A percentile compares a stretch with the other conserved stretches of the same genome.
Conservation (phyloP, 1,284 basidiomycete species). For the Fomitiporia mediterranea region DNA sequence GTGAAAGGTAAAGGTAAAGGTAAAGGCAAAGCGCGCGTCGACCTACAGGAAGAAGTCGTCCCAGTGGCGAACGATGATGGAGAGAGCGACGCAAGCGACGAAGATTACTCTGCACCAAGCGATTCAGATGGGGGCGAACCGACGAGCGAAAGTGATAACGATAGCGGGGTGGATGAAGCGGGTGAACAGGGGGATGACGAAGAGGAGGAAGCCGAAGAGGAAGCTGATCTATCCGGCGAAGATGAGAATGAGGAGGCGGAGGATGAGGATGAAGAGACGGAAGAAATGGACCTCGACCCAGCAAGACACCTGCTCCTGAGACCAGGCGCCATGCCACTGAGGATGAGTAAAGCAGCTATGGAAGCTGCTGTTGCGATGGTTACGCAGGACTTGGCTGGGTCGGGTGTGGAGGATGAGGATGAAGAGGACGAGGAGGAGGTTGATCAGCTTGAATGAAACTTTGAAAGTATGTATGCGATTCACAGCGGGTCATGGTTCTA, state of each 20-base stretch:
- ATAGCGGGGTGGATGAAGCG: slow-evolving; percentile 14
- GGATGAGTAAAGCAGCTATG: slow-evolving; percentile 58
- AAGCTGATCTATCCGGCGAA: no score
- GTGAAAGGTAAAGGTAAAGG: slow-evolving; percentile 20
- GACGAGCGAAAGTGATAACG: slow-evolving; percentile 18
- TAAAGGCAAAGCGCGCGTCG: slow-evolving; percentile 16
- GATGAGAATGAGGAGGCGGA: slow-evolving; percentile 25
- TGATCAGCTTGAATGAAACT: no score
- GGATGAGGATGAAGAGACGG: slow-evolving; percentile 27
- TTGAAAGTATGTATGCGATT: neutral
- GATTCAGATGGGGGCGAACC: slow-evolving; percentile 24
- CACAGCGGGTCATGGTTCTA: no score
- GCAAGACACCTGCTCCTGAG: slow-evolving; percentile 58
- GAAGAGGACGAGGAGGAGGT: slow-evolving; percentile 39
- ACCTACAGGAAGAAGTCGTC: slow-evolving; percentile 24
- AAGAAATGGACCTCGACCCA: slow-evolving; percentile 45
- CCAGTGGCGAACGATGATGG: slow-evolving; percentile 19
- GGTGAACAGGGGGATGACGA: slow-evolving; percentile 7
- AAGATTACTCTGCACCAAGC: slow-evolving; percentile 19
- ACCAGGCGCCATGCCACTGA: slow-evolving; percentile 63
- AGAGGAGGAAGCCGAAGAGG: slow-evolving; percentile 21
- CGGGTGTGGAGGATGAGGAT: slow-evolving; percentile 23
- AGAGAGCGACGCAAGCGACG: slow-evolving; percentile 21
- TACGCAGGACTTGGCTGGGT: slow-evolving; percentile 44
- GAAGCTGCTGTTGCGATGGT: slow-evolving; percentile 62